Base-by-base conservation (phyloP, 345 rosid genomes). In the Arabidopsis suecica region DNA sequence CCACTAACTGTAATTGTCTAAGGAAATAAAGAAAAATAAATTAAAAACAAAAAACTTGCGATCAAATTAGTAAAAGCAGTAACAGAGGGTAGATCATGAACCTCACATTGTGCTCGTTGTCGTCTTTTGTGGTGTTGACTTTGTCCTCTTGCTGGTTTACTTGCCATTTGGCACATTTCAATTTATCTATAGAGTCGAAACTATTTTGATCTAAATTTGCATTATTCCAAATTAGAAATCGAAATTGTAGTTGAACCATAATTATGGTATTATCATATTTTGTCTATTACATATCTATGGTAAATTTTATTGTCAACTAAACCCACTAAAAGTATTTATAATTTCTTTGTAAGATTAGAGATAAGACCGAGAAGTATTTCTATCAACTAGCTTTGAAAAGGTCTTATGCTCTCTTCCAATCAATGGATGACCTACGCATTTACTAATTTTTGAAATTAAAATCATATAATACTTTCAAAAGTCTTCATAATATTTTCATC, bases 371-470 rank as follows among this genome's bases (percentile, higher is more conserved):
- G 1, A 38, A 25, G 2, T 22, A 23, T 38, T 33, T 49, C 3
- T 23, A 20, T 16, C 6, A 65, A 14, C 3, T 30, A 44, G 56
- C 69, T 16, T 47, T 65, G 42, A 47, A 49, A 49, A 34, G 5
- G 70, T 65, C 22, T 20, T 30, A 7, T 49, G 4, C 37, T 38
- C 25, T 53, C 72, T 9, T 25, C 36, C 34, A 36, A 1, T 36
- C 48, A 41, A 48, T 63, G 22, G 5, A n/a, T 12, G 32, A 48
- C 71, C 69, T 34, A 33, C 32, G 71, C 71, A 51, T 9, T 51
- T 51, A 3, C 47, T 38, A 68, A 40, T 40, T 38, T 25, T 53
- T 37, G 36, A 50, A 51, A 38, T 44, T 8, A 7, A 67, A 50
- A 54, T 0, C 12, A 13, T 12, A 6, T 14, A 3, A 11, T 14